Conservation (phyloP, 768 basidiomycete species). For the Mycena albidolilacea region DNA sequence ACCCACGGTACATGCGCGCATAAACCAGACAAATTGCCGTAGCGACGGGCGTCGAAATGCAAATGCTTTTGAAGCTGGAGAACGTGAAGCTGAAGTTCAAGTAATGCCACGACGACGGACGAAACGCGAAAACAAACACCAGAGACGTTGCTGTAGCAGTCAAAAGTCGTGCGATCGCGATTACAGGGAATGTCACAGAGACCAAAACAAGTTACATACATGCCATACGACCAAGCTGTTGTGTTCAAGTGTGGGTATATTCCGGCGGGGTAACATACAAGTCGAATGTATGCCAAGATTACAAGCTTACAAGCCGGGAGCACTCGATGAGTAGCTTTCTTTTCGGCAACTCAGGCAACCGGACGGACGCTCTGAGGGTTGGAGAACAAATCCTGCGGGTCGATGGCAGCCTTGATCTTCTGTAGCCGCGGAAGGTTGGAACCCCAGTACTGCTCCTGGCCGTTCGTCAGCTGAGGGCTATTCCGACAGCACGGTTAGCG, state of each 20-base stretch:
- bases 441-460: conserved; percentile 35
- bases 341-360: background rate
- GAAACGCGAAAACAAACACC: background rate
- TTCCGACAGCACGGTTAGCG: background rate
- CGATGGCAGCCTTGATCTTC: conserved; percentile 30
- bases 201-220: too few relatives aligned
- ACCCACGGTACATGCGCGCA: too few relatives aligned
- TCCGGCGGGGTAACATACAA: too few relatives aligned
- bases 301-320: background rate
- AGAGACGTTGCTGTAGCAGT: background rate
- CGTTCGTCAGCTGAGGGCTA: conserved; percentile 33
- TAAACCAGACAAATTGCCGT: too few relatives aligned
- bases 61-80: background rate
- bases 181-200: too few relatives aligned
- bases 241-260: too few relatives aligned
- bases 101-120: background rate
- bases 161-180: too few relatives aligned
- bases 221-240: too few relatives aligned
- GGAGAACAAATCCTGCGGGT: conserved; percentile 35
- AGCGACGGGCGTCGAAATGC: background rate
- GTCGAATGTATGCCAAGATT: background rate
- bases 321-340: background rate
- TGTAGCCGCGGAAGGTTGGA: conserved; percentile 33
- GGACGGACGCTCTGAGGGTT: conserved; percentile 38
- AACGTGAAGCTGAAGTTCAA: too few relatives aligned